Conservation (phyloP, 331 rosid genomes). For the Phaseolus coccineus region DNA sequence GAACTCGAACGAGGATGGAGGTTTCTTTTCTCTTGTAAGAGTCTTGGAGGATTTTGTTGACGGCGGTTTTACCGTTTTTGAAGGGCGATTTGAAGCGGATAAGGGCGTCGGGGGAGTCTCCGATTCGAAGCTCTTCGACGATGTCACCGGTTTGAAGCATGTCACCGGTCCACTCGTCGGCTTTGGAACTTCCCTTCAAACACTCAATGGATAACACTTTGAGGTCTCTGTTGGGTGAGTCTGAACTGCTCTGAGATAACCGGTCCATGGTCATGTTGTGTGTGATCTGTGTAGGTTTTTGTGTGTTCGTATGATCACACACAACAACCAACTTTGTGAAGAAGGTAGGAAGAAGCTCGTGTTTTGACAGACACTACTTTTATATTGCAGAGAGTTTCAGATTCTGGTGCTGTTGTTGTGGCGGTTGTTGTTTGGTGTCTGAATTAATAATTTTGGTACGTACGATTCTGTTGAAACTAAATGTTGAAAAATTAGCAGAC, state of each 20-base stretch:
- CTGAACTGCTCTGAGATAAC: conserved; percentile 61
- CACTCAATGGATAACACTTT: conserved; percentile 82
- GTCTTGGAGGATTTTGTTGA: conserved; percentile 75
- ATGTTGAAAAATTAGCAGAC: no score
- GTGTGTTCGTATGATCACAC: no score
- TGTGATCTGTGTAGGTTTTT: no score
- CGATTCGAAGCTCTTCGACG: conserved; percentile 83
- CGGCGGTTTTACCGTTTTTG: conserved; percentile 79
- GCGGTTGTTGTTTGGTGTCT: no score
- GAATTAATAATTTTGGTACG: no score
- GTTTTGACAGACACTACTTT: no score
- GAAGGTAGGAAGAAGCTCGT: no score
- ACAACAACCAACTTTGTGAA: no score
- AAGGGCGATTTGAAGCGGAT: conserved; percentile 68
- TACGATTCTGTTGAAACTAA: no score
- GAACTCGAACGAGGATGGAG: conserved; percentile 69
- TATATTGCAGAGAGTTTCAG: no score
- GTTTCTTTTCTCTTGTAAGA: conserved; percentile 81
- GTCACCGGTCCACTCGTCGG: conserved; percentile 86
- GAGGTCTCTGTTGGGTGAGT: conserved; percentile 57
- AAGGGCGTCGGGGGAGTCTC: conserved; percentile 47
- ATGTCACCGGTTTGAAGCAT: conserved; percentile 93
- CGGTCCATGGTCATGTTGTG: conserved; percentile 82
- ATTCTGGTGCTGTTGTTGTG: no score
- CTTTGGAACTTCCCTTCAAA: conserved; percentile 70